Percentiles rank a stretch among this genome's conserved stretches.
Conservation (phyloP, 257 asterid genomes). For the Fraxinus quadrangulata region DNA sequence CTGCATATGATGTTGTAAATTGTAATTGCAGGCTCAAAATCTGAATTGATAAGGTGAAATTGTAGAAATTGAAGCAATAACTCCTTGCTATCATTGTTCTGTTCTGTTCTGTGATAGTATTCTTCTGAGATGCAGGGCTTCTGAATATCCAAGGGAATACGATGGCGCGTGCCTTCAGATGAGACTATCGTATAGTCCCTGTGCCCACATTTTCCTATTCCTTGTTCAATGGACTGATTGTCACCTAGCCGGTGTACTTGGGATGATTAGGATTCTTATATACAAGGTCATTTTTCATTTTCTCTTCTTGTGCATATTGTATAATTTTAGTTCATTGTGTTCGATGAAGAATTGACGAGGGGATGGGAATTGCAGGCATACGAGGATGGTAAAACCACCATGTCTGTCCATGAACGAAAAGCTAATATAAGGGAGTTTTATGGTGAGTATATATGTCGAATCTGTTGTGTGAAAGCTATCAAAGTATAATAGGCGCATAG, state of each 20-base stretch:
- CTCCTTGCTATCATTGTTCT: constrained; percentile 3
- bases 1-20: background rate
- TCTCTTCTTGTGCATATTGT: background rate
- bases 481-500: too few species aligned
- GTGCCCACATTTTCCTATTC: constrained; percentile 79
- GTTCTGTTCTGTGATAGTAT: constrained; percentile 15
- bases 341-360: constrained; percentile 22
- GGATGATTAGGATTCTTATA: constrained; percentile 73
- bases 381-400: constrained; percentile 79
- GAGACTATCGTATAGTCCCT: constrained; percentile 94
- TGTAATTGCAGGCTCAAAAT: background rate
- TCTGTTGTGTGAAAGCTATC: too few species aligned
- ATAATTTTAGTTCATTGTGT: background rate
- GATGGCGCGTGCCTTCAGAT: constrained; percentile 88
- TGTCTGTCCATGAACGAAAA: constrained; percentile 75
- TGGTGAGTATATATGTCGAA: constrained; percentile 51
- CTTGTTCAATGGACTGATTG: constrained; percentile 94
- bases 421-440: constrained; percentile 80
- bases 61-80: background rate
- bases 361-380: constrained; percentile 58
- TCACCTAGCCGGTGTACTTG: constrained; percentile 87
- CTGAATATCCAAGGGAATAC: constrained; percentile 67
- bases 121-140: constrained; percentile 63
- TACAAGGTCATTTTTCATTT: constrained; percentile 54
- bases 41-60: background rate